Evolutionary conservation across 225 moss, liverwort and hornwort species (phyloP).

Genomic region (Polytrichum formosum): DNA sequence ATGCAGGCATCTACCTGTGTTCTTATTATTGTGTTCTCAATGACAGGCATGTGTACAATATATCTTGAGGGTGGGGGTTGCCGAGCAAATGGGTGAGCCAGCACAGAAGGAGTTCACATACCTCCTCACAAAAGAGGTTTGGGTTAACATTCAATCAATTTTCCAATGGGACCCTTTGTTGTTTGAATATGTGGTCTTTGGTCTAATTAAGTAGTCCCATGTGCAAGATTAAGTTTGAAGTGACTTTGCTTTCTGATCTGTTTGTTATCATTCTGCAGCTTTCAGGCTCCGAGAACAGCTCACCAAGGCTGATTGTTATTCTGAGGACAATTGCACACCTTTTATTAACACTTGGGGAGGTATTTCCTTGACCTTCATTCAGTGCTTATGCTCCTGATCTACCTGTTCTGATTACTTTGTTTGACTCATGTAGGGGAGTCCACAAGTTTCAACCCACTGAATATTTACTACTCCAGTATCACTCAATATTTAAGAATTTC

Average conservation of each 20-base stretch:
- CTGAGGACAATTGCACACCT: constrained; percentile 87
- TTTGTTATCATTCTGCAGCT: constrained; percentile 35
- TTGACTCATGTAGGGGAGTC: too few relatives aligned
- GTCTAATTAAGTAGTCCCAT: background rate
- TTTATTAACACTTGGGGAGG: constrained; percentile 91
- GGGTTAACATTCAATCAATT: background rate
- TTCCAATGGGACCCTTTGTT: background rate
- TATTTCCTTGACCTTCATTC: constrained; percentile 21
- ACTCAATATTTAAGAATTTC: too few relatives aligned
- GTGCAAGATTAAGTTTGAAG: background rate
- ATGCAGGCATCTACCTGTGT: background rate
- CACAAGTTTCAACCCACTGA: too few relatives aligned
- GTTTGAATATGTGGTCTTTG: background rate
- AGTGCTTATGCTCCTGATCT: too few relatives aligned
- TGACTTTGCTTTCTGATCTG: background rate
- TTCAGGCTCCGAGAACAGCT: constrained; percentile 61
- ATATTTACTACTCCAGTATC: too few relatives aligned
- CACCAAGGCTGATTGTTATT: constrained; percentile 77
- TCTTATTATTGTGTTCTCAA: too few relatives aligned
- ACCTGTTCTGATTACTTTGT: too few relatives aligned
- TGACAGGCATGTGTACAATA: constrained; percentile 88
- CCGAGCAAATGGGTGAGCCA: constrained; percentile 98
- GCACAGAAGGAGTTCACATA: constrained; percentile 88
- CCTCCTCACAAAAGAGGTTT: constrained; percentile 82
- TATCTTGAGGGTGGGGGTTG: constrained; percentile 89